Evolutionary conservation across 805 yeast species (phyloP), one percentile per base, ranked within the genome.

Genomic region (Myxozyma sirexii): DNA sequence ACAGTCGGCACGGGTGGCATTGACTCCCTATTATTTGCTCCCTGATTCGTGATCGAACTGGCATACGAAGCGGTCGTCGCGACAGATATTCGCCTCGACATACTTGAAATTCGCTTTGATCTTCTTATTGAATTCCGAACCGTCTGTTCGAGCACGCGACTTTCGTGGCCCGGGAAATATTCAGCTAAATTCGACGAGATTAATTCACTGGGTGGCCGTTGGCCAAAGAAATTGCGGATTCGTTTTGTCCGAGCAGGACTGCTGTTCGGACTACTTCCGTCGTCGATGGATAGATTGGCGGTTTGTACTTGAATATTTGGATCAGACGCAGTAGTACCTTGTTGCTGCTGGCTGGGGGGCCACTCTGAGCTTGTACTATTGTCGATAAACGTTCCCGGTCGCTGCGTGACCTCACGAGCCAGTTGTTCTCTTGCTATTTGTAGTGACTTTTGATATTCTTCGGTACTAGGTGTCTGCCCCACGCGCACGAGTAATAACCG

Each of bases 121-220:
- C 89, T 82, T 55, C 97, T 77, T 15, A 89, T 90, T 3, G 97
- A 88, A 70, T 90, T 91, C 21, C 96, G 77, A 46, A 92, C 82
- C 1, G 97, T 92, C 57, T 86, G 85, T 62, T 87, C 87, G 63
- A 94, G 79, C 58, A 86, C 86, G 46, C 81, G 79, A 53, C 84
- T 82, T 24, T 83, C 85, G 0, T 96, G 85, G 41, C 85, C 87
- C 0, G 99, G 99, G 78, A 94, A 94, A 72, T 89, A 93, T 64
- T 92, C 96, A 1, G 91, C 86, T 64, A 93, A 76, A 69, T 93
- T 90, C 1, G 92, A 85, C 1, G 97, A 89, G 62, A 93, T 94
- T 67, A 92, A 81, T 70, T 90, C 96, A 60, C 94, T 86, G 0
- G 98, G 92, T 5, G 99, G 99, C 69, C 99, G 80, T 72, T 90